A percentile compares a stretch with the other conserved stretches of the same genome.
phyloP scores from a whole-genome alignment of 2,329 filamentous ascomycete species.

The Rugonectria rugulosa region DNA sequence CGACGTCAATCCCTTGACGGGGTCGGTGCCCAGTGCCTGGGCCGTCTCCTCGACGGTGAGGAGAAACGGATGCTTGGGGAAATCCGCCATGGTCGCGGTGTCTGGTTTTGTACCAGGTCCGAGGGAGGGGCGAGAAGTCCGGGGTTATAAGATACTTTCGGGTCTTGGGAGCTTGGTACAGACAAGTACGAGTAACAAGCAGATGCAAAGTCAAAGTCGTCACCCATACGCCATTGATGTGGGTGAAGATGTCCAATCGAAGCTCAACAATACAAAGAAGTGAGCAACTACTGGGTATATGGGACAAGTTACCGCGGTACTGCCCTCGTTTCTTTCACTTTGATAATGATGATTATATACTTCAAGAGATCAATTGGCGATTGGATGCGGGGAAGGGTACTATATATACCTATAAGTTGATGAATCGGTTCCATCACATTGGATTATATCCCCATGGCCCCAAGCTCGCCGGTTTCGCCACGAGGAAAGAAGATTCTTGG shows the following conservation, averaged over 20 bases:
- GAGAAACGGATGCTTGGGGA: constrained; percentile 65
- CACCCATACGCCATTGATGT: constrained; percentile 30
- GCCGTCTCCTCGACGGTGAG: constrained; percentile 69
- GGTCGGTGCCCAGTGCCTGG: constrained; percentile 65
- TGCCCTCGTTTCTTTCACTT: constrained; percentile 1
- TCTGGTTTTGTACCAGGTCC: constrained; percentile 15
- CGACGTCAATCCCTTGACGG: constrained; percentile 72
- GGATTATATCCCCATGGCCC: too few relatives aligned
- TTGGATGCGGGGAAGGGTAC: constrained; percentile 30
- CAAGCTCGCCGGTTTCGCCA: constrained; percentile 23
- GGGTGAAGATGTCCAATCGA: constrained; percentile 11
- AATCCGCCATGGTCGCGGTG: constrained; percentile 52
- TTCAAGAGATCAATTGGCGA: constrained; percentile 20
- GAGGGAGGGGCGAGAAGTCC: background rate
- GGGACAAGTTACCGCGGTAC: constrained; percentile 15
- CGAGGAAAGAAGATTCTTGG: constrained; percentile 26
- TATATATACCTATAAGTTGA: constrained; percentile 33
- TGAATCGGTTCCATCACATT: too few relatives aligned
- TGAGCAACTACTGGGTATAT: background rate
- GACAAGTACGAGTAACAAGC: constrained; percentile 3
- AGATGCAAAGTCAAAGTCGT: constrained; percentile 8
- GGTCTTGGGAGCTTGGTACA: constrained; percentile 6
- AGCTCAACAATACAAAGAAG: constrained; percentile 7
- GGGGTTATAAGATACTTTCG: constrained; percentile 3
- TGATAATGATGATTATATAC: constrained; percentile 12